phyloP scores from a whole-genome alignment of 2,329 filamentous ascomycete species.

The Fusarium mexicanum region DNA sequence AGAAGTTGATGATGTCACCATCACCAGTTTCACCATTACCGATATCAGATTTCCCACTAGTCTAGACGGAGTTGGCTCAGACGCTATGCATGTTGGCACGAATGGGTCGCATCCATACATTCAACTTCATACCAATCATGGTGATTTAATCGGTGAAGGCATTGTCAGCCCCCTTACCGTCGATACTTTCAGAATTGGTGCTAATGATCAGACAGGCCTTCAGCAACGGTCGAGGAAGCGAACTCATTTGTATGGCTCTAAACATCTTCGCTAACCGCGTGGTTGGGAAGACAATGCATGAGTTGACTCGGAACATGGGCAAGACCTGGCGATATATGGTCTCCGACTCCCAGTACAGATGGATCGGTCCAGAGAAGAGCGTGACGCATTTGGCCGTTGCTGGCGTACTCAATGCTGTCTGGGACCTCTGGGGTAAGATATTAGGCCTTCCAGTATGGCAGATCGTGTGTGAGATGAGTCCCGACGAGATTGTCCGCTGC shows the following conservation, averaged over 20 bases:
- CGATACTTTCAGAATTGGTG: rapidly evolving
- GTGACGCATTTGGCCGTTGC: not conserved
- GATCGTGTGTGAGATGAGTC: not conserved
- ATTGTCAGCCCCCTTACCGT: not conserved
- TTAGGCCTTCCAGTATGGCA: not conserved
- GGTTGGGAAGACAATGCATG: not conserved
- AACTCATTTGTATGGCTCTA: not conserved
- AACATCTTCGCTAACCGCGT: not conserved
- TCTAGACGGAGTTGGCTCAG: not conserved
- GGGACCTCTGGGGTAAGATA: not conserved
- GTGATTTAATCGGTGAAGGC: not conserved
- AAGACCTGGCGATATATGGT: not conserved
- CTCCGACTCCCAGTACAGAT: not conserved
- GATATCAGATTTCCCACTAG: not conserved
- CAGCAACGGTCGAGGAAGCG: not conserved
- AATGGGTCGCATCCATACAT: not conserved
- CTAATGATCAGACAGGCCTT: not conserved
- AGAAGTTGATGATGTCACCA: not conserved
- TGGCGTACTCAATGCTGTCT: not conserved
- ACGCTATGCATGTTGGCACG: not conserved
- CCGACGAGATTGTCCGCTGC: not conserved
- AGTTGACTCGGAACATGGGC: not conserved
- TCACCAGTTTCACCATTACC: not conserved
- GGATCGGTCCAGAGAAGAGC: not conserved
- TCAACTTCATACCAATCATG: not conserved